These are phyloP conservation scores for Vicia faba DNA, from an alignment of 306 rosid genomes.

Conservation along the genomic window DNA sequence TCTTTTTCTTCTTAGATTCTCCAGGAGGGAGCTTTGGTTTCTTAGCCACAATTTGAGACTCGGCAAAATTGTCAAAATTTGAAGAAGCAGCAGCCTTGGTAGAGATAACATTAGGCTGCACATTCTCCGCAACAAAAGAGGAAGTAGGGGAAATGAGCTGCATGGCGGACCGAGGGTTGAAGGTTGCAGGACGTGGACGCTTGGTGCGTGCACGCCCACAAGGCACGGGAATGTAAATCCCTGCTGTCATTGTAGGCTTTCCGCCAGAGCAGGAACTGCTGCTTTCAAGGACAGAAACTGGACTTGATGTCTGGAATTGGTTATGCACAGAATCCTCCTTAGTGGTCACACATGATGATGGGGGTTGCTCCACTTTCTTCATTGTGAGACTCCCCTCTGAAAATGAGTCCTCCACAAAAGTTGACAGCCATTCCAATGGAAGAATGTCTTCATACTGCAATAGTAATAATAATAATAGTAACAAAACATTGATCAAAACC, in stretches of 20 bases:
- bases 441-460: slow-evolving; percentile 86
- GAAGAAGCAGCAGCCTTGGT: slow-evolving; percentile 50
- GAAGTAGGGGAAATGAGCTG: slow-evolving; percentile 86
- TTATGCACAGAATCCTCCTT: slow-evolving; percentile 54
- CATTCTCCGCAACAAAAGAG: slow-evolving; percentile 61
- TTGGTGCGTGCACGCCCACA: slow-evolving; percentile 93
- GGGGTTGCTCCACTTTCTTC: slow-evolving; percentile 61
- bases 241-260: slow-evolving; percentile 40
- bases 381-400: slow-evolving; percentile 72
- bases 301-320: slow-evolving; percentile 80
- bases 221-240: slow-evolving; percentile 47
- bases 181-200: slow-evolving; percentile 84
- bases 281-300: slow-evolving; percentile 90
- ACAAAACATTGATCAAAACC: slow-evolving; percentile 25
- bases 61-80: slow-evolving; percentile 69
- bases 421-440: slow-evolving; percentile 92
- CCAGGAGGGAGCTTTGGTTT: slow-evolving; percentile 39
- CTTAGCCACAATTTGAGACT: slow-evolving; percentile 59
- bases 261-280: slow-evolving; percentile 81
- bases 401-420: slow-evolving; percentile 87
- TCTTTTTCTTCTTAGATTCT: slow-evolving; percentile 58
- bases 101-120: slow-evolving; percentile 47
- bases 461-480: neutral
- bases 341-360: slow-evolving; percentile 35
- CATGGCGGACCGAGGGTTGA: slow-evolving; percentile 74